These are phyloP conservation scores for Rhizopogon vinicolor DNA, from an alignment of 768 basidiomycete species.

Conservation along the genomic window DNA sequence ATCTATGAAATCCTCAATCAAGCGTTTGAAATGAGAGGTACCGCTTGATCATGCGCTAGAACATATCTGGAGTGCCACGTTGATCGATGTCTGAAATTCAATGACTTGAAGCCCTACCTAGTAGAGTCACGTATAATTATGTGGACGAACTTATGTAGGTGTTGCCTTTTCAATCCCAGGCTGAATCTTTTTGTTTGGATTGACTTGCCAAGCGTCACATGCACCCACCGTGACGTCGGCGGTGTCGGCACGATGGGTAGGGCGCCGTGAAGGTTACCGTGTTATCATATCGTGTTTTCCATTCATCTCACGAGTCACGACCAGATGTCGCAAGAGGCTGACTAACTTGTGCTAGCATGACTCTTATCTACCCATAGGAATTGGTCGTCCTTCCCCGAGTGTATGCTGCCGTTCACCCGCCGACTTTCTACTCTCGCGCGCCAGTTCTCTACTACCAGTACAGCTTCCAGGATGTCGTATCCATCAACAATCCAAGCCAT, in stretches of 20 bases:
- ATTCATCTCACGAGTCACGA: background rate
- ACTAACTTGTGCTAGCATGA: background rate
- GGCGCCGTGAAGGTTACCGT: no score
- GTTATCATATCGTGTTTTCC: background rate
- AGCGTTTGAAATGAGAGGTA: constrained; percentile 14
- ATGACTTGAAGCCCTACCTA: no score
- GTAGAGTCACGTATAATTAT: no score
- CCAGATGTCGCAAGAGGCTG: background rate
- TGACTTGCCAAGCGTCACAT: no score
- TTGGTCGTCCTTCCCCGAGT: background rate
- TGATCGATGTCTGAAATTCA: background rate
- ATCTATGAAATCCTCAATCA: constrained; percentile 56
- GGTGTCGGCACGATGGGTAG: no score
- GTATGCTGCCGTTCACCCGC: constrained; percentile 5
- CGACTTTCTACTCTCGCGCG: constrained; percentile 5
- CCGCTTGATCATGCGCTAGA: background rate
- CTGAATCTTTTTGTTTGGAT: no score
- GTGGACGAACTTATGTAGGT: no score
- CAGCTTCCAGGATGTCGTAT: constrained; percentile 39
- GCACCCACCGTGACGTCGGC: no score
- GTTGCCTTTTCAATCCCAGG: no score
- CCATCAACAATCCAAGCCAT: constrained; percentile 68
- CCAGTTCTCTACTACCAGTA: constrained; percentile 24
- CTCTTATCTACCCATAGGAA: background rate
- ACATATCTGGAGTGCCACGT: background rate